phyloP scores from a whole-genome alignment of 176 grass and related monocot species.

The Zea mays region DNA sequence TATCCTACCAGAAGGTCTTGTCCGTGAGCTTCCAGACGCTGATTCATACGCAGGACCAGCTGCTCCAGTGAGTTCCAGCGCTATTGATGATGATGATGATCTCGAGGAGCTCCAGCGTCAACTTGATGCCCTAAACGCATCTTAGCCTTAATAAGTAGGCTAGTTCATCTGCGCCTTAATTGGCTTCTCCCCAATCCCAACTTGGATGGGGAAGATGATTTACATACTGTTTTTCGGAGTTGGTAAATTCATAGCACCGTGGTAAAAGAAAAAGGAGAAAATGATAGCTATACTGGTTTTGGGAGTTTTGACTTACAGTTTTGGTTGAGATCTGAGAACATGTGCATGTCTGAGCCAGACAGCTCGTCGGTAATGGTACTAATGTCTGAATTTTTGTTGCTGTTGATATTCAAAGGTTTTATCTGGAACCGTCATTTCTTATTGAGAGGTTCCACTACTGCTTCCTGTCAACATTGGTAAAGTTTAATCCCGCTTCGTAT shows the following conservation, averaged over 20 bases:
- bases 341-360: neutral
- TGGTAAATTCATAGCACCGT: constrained; percentile 3
- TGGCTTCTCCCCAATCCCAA: neutral
- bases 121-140: constrained; percentile 76
- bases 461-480: neutral
- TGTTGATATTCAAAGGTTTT: constrained; percentile 3
- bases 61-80: constrained; percentile 20
- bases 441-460: neutral
- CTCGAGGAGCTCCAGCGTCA: constrained; percentile 87
- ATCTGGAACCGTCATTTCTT: neutral
- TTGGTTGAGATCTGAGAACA: constrained; percentile 12
- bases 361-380: neutral
- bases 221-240: neutral
- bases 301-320: constrained; percentile 12
- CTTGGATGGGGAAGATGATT: constrained; percentile 3
- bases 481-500: neutral
- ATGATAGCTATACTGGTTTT: constrained; percentile 2
- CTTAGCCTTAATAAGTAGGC: constrained; percentile 25
- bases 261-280: neutral
- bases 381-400: neutral
- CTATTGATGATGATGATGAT: constrained; percentile 64
- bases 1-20: constrained; percentile 86
- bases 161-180: neutral
- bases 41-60: constrained; percentile 53
- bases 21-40: constrained; percentile 80